Evolutionary conservation across 352 stramenopile genomes (phyloP), one percentile per base, ranked within the genome.

Genomic region (Phytophthora tubulina): DNA sequence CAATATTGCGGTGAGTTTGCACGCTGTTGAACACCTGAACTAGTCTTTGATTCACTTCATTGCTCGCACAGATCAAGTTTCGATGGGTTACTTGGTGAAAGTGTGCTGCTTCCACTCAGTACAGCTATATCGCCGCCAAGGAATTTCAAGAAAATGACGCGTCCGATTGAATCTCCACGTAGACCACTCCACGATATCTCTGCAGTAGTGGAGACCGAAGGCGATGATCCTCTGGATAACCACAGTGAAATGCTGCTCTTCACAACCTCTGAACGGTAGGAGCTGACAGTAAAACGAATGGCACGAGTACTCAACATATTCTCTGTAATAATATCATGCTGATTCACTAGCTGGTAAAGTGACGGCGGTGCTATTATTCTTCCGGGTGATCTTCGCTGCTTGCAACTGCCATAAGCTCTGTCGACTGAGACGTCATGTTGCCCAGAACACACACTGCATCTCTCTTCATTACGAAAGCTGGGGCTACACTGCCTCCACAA

Each of bases 381-480:
- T 72, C 48, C 30, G n/a, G 32, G 1, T 63, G 41, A 50, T 21
- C 44, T 27, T 75, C 50, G 30, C 49, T 60, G 42, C 31, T 67
- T 21, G 55, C 63, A 46, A 35, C 39, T 11, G 36, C 51, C 57
- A 76, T 66, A 30, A 71, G 64, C 33, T 77, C 58, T 38, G 49
- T 65, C 27, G 75, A 75, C 44, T 70, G 72, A 2, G 67, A 73
- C 4, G 75, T 79, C 41, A 89, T 68, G 13, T 76, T 85, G 13
- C 85, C 85, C 5, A 92, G 56, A n/a, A 82, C 59, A 38, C 84
- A 83, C 5, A 93, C 60, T 6, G 82, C 73, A 15, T 62, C 66
- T 46, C 76, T 85, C 35, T 89, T 79, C 42, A 94, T 73, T 13
- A 79, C 63, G 53, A 92, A 91, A 10, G 70, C 77, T 10, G 86